phyloP scores from a whole-genome alignment of 345 rosid genomes.

The Brassica cretica region DNA sequence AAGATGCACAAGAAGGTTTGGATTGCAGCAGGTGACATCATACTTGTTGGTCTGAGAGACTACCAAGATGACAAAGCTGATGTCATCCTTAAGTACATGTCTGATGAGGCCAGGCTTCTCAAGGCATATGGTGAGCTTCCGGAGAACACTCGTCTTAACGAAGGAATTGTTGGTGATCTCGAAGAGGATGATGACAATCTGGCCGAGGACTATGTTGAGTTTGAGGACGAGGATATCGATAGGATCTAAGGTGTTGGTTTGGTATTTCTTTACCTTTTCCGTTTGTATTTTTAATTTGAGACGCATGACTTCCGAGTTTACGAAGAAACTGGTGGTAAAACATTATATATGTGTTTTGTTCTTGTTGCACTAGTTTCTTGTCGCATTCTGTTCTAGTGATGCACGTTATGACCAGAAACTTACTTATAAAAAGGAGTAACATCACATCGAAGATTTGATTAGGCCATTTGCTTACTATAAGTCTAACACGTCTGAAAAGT shows the following conservation, averaged over 20 bases:
- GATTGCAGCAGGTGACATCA: slow-evolving; percentile 82
- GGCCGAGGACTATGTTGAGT: slow-evolving; percentile 69
- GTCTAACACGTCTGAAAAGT: not conserved
- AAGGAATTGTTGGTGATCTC: slow-evolving; percentile 66
- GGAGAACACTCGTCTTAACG: slow-evolving; percentile 63
- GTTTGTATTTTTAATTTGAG: slow-evolving; percentile 28
- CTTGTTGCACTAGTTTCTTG: not conserved
- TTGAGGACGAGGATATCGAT: slow-evolving; percentile 80
- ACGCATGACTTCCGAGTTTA: slow-evolving; percentile 14
- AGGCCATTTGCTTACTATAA: not conserved
- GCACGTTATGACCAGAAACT: not conserved
- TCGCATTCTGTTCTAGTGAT: not conserved
- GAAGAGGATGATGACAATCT: slow-evolving; percentile 58
- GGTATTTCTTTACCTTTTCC: not conserved
- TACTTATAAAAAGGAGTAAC: not conserved
- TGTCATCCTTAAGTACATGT: slow-evolving; percentile 79
- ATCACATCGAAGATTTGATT: not conserved
- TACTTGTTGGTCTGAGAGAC: slow-evolving; percentile 75
- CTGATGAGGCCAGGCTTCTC: slow-evolving; percentile 66
- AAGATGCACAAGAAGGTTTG: slow-evolving; percentile 90
- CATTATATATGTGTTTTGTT: not conserved
- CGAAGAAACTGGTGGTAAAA: slow-evolving; percentile 7
- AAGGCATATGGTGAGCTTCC: slow-evolving; percentile 84
- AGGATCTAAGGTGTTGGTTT: slow-evolving; percentile 48
- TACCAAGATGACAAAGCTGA: slow-evolving; percentile 86